Base-by-base conservation (phyloP, 257 asterid genomes). In the Rehmannia glutinosa region DNA sequence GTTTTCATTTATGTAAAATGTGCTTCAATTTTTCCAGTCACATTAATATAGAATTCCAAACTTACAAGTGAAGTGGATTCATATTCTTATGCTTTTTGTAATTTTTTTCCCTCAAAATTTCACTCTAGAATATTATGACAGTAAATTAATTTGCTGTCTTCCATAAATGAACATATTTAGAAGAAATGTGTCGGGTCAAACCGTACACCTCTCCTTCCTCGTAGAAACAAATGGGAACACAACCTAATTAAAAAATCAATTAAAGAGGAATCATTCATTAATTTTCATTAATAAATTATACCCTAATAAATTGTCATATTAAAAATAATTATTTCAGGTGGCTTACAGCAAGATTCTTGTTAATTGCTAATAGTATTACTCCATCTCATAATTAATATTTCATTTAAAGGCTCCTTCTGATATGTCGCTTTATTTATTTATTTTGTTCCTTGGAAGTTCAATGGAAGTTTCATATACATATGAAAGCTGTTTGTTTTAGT, bases 151-250 rank as follows among this genome's bases (percentile, higher is more conserved):
- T 12, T 0, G n/a, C n/a, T 2, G 3, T 21, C 38, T 3, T 19
- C 2, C 43, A 21, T n/a, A 23, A n/a, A 25, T 11, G 74, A 77
- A 77, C 72, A 62, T 72, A 64, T 8, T 5, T 24, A 55, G 47
- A 53, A 55, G 53, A 72, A 45, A 3, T 42, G 6, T 70, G 82
- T 73, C 66, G 64, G 75, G 80, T 73, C 80, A 61, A 70, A 73
- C 80, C 76, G 85, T 80, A 77, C 82, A 64, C 61, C 46, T 49
- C 72, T 61, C 77, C 65, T 36, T 70, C 80, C 71, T 64, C 71
- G 62, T 35, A 49, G 25, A 58, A 56, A 51, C 10, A 56, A 19
- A 43, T 68, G 52, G 45, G 59, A 63, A 38, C 69, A 69, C 59
- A 28, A 43, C 12, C 57, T 17, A 42, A 21, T 49, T 66, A 39